Evolutionary conservation across 306 rosid genomes (phyloP).

Genomic region (Prunus mume): DNA sequence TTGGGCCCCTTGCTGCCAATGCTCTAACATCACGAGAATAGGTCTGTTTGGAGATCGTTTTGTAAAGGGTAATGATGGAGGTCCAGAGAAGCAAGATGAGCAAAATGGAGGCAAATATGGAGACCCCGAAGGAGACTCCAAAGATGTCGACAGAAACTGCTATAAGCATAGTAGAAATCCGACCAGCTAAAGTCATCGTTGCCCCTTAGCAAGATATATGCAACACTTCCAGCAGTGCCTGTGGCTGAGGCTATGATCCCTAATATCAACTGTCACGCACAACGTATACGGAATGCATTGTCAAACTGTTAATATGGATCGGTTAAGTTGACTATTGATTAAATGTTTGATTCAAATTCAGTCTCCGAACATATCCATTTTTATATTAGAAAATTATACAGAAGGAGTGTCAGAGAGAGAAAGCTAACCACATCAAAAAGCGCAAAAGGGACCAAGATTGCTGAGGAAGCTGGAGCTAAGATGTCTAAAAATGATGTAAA

Average conservation of each 20-base stretch:
- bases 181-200: neutral
- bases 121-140: neutral
- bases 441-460: neutral
- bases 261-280: conserved; percentile 3
- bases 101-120: conserved; percentile 1
- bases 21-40: too few relatives aligned
- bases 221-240: neutral
- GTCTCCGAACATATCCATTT: too few relatives aligned
- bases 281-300: neutral
- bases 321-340: neutral
- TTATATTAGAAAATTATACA: too few relatives aligned
- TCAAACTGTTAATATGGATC: neutral
- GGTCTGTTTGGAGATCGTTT: conserved; percentile 6
- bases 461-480: conserved; percentile 5
- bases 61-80: conserved; percentile 5
- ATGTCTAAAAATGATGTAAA: neutral
- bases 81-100: conserved; percentile 8
- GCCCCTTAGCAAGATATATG: neutral
- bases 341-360: neutral
- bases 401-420: neutral
- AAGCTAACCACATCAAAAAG: neutral
- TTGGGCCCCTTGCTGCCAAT: too few relatives aligned
- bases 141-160: conserved; percentile 3
- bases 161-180: neutral
- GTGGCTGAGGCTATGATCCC: conserved; percentile 1